Evolutionary conservation across 2,329 filamentous ascomycete genomes (phyloP).

Genomic region (Trichoderma hamatum): DNA sequence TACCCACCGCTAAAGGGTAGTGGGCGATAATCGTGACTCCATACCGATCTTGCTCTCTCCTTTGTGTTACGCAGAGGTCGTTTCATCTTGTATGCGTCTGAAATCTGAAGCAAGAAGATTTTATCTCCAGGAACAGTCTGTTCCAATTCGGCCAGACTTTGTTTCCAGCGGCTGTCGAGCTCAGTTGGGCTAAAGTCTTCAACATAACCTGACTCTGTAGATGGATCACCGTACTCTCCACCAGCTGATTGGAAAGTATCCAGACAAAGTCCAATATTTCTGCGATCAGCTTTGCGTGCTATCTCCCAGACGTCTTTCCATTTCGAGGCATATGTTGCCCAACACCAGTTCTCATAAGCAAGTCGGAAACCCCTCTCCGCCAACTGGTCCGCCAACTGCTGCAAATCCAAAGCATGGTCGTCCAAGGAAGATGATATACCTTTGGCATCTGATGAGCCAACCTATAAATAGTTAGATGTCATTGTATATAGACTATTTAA

Average conservation of each 20-base stretch:
- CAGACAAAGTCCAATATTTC: constrained; percentile 73
- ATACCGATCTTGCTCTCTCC: constrained; percentile 58
- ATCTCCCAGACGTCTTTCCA: constrained; percentile 75
- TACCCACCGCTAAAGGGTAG: constrained; percentile 72
- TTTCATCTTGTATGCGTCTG: constrained; percentile 69
- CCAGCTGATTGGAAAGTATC: constrained; percentile 78
- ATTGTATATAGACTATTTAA: not conserved
- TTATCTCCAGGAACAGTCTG: constrained; percentile 62
- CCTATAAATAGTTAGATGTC: constrained; percentile 42
- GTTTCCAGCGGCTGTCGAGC: constrained; percentile 53
- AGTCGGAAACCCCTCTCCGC: constrained; percentile 60
- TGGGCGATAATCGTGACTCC: constrained; percentile 69
- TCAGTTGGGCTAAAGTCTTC: constrained; percentile 49
- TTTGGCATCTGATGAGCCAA: constrained; percentile 64
- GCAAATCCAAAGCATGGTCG: constrained; percentile 62
- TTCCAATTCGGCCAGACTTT: constrained; percentile 59
- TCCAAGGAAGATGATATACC: constrained; percentile 55
- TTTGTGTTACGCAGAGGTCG: constrained; percentile 56
- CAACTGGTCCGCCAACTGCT: constrained; percentile 65
- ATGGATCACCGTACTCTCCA: constrained; percentile 73
- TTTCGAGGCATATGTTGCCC: constrained; percentile 68
- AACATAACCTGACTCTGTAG: constrained; percentile 39
- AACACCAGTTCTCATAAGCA: constrained; percentile 83
- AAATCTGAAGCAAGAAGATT: constrained; percentile 75
- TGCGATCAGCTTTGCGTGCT: constrained; percentile 61